Base-by-base conservation (phyloP, 2,329 filamentous ascomycete genomes). In the Fusarium scirpi region DNA sequence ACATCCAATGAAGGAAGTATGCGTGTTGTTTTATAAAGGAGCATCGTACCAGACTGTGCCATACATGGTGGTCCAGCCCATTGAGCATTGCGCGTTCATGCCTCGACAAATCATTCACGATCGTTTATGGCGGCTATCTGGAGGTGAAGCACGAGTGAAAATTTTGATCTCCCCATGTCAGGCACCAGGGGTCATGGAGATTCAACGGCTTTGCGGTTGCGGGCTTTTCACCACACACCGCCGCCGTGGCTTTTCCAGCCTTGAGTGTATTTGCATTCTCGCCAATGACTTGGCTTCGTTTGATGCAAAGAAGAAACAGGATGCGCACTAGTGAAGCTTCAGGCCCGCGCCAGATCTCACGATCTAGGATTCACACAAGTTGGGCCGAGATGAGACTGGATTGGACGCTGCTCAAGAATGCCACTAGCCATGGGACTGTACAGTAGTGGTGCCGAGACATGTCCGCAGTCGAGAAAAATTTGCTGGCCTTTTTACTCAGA, bases 321-420 rank as follows among this genome's bases (percentile, higher is more conserved):
- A 62, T 70, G 57, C 58, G 53, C 57, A 59, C 68, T 71, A 71
- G 60, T 55, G 65, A 60, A 25, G 65, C 60, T 71, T 65, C 58
- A 69, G 60, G 24, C 58, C 58, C 58, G 44, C 43, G 48, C 38
- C 60, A 66, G 72, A 74, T 74, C 72, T 63, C 59, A 47, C 60
- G 70, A 74, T 74, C 72, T 74, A 30, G 65, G 62, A 72, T 65
- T 60, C 52, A 49, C 61, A 10, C 55, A 65, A 61, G 60, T 67
- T 71, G 44, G 65, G 59, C 70, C 70, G 65, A 70, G 69, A 69
- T 62, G 62, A 46, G 30, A 60, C 38, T 48, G 46, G 46, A 62
- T 52, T 61, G 49, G 53, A 52, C 13, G 52, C 38, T 66, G 44
- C 49, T 69, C 30, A 40, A 46, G 43, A 57, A 52, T 60, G 53